phyloP scores from a whole-genome alignment of 257 asterid genomes.

The Solanum acaule region DNA sequence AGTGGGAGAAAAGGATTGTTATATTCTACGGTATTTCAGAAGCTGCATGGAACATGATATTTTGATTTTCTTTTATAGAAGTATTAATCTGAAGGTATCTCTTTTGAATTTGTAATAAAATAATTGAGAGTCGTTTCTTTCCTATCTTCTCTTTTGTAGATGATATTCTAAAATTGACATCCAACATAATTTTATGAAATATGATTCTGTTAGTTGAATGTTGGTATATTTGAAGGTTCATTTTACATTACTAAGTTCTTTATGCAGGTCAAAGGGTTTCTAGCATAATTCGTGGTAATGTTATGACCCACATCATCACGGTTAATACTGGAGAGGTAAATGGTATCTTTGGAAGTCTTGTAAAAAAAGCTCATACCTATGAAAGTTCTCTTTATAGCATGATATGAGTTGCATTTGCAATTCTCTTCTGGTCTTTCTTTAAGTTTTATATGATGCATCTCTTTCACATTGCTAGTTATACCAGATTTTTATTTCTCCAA shows the following conservation, averaged over 20 bases:
- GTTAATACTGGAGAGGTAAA: conserved; percentile 85
- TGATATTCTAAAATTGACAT: background rate
- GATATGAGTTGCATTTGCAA: background rate
- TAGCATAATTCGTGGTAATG: conserved; percentile 57
- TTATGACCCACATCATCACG: conserved; percentile 63
- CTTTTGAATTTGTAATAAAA: background rate
- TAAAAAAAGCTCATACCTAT: background rate
- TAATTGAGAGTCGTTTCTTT: background rate
- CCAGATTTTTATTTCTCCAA: background rate
- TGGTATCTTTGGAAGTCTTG: background rate
- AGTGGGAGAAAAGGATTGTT: background rate
- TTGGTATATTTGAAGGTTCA: background rate
- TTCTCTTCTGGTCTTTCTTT: background rate
- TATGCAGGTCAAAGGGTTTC: conserved; percentile 71
- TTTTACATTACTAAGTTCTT: background rate
- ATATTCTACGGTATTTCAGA: background rate
- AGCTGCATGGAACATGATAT: background rate
- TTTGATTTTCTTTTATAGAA: background rate
- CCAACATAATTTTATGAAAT: background rate
- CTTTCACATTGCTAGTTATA: background rate
- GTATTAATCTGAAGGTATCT: background rate
- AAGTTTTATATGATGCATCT: background rate
- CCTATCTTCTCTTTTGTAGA: background rate
- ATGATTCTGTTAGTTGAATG: background rate
- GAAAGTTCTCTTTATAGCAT: background rate